phyloP scores from a whole-genome alignment of 176 grass and related monocot genomes.

The Sorghum bicolor region Sorghum_bicolor_NCBIv3 NC_012879.2:59550001-59550500 shows the following conservation, averaged over 20 bases:
- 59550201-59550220: slow-evolving; percentile 1
- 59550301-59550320: slow-evolving; percentile 85
- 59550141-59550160: background rate
- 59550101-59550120: background rate
- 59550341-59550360: slow-evolving; percentile 47
- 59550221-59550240: slow-evolving; percentile 33
- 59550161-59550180: background rate
- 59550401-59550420: slow-evolving; percentile 85
- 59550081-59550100: background rate
- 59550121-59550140: background rate
- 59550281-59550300: slow-evolving; percentile 73
- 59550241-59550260: slow-evolving; percentile 16
- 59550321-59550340: slow-evolving; percentile 66
- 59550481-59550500: slow-evolving; percentile 59
- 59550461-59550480: slow-evolving; percentile 94
- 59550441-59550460: slow-evolving; percentile 98
- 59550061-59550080: background rate
- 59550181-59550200: slow-evolving; percentile 19
- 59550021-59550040: background rate
- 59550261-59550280: slow-evolving; percentile 60
- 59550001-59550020: background rate
- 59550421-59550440: slow-evolving; percentile 97
- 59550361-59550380: slow-evolving; percentile 67
- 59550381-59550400: slow-evolving; percentile 85
- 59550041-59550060: background rate